A percentile compares a stretch with the other conserved stretches of the same genome.
Conservation (phyloP, 208 protist species). For the Crithidia acanthocephali region DNA sequence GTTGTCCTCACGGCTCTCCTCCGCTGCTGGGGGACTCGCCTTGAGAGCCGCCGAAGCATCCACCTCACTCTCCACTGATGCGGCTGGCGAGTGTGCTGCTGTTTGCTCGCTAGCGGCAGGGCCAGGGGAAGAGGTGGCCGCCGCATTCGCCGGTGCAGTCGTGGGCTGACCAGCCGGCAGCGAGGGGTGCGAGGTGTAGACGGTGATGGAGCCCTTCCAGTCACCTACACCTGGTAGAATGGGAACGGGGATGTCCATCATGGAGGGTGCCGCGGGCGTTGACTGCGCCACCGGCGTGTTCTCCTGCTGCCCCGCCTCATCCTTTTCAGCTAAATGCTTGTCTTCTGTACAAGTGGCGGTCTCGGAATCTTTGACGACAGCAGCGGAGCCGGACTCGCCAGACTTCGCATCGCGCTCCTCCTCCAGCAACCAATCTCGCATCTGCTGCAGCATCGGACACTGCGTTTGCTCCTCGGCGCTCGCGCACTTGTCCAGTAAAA, state of each 20-base stretch:
- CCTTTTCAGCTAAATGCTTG: background rate
- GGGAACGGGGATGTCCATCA: slow-evolving; percentile 36
- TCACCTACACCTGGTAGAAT: slow-evolving; percentile 33
- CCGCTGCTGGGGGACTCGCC: too few relatives aligned
- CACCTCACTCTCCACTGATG: too few relatives aligned
- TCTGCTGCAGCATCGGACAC: slow-evolving; percentile 23
- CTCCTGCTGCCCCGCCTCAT: background rate
- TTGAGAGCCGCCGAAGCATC: too few relatives aligned
- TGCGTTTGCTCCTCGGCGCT: slow-evolving; percentile 15
- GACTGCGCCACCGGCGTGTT: too few relatives aligned
- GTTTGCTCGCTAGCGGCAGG: too few relatives aligned
- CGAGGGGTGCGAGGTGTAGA: slow-evolving; percentile 4
- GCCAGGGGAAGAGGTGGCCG: too few relatives aligned
- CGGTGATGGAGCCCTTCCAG: slow-evolving; percentile 33
- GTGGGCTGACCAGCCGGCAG: background rate
- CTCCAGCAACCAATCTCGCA: slow-evolving; percentile 15
- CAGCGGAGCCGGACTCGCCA: background rate
- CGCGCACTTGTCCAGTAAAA: slow-evolving; percentile 22
- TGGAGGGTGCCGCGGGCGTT: too few relatives aligned
- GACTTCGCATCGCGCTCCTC: background rate
- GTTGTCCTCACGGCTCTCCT: too few relatives aligned
- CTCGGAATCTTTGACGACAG: too few relatives aligned
- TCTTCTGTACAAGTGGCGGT: too few relatives aligned
- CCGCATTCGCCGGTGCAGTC: too few relatives aligned
- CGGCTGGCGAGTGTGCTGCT: too few relatives aligned